Evolutionary conservation across 177 flowering plant species (phyloP).

Genomic region (Telopea speciosissima): DNA sequence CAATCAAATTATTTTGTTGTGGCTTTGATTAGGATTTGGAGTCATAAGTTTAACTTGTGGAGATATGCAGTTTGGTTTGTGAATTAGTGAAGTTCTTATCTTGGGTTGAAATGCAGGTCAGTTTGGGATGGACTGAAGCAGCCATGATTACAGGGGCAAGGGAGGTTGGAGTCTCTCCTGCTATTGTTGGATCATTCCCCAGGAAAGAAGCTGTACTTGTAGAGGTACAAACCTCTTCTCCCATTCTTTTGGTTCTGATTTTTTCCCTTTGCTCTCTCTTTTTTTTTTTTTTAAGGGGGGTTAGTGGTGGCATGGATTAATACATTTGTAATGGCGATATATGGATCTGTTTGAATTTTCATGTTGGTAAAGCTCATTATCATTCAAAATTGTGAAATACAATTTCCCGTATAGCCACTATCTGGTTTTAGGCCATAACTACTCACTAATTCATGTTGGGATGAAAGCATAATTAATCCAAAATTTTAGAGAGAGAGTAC

Average conservation of each 20-base stretch:
- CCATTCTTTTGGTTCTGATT: not conserved
- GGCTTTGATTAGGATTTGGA: not conserved
- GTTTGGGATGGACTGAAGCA: constrained; percentile 73
- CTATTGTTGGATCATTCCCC: constrained; percentile 78
- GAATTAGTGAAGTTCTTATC: constrained; percentile 13
- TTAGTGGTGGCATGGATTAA: not conserved
- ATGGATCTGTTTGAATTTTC: not conserved
- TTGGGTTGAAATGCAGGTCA: constrained; percentile 30
- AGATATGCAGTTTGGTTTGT: constrained; percentile 48
- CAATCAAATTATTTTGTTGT: not conserved
- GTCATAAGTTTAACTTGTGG: not conserved
- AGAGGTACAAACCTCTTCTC: constrained; percentile 38
- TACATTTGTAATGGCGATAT: not conserved
- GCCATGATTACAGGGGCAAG: constrained; percentile 89
- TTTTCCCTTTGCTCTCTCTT: not conserved
- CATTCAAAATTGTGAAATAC: not conserved
- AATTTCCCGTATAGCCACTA: not conserved
- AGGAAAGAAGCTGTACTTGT: constrained; percentile 79
- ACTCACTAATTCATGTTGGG: not conserved
- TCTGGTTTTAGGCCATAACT: not conserved
- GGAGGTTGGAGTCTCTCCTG: constrained; percentile 80
- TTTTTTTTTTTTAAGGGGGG: not conserved
- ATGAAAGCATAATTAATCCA: not conserved
- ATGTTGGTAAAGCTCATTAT: not conserved
- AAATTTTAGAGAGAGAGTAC: not conserved